Conservation (phyloP, 169 alveolate species). For the Plasmodium blacklocki region DNA sequence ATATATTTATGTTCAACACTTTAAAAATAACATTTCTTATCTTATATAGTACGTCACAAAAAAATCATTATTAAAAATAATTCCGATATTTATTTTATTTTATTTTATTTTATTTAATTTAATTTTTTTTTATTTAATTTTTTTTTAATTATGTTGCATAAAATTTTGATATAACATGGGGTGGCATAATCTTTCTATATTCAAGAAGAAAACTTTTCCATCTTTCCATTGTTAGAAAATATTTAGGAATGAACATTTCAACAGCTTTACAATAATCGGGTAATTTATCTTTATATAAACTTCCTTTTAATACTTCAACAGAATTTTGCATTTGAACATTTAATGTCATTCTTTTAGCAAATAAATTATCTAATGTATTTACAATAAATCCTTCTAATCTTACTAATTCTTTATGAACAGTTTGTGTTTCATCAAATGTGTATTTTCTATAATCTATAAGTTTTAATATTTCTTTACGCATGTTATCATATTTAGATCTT, state of each 20-base stretch:
- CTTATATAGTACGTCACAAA: no score
- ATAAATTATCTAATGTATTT: conserved; percentile 6
- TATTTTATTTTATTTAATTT: no score
- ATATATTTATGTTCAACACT: no score
- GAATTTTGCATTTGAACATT: conserved; percentile 23
- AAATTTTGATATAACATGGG: conserved; percentile 23
- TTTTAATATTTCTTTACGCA: conserved; percentile 17
- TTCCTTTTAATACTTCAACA: conserved; percentile 8
- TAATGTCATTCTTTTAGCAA: conserved; percentile 32
- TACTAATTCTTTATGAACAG: conserved; percentile 15
- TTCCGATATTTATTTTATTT: no score
- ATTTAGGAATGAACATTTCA: conserved; percentile 26
- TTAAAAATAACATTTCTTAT: no score
- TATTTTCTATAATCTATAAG: conserved; percentile 15
- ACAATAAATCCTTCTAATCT: conserved; percentile 22
- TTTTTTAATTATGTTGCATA: not conserved
- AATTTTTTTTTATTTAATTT: no score
- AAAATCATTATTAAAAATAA: no score
- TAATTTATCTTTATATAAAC: conserved; percentile 18
- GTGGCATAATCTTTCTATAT: conserved; percentile 4
- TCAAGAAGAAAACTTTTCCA: conserved; percentile 20
- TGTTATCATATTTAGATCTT: conserved; percentile 5
- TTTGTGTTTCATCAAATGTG: not conserved
- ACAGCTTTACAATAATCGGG: conserved; percentile 22
- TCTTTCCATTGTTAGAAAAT: conserved; percentile 25